These are phyloP conservation scores for Aspergillus pseudonomiae DNA, from an alignment of 2,329 filamentous ascomycete genomes.

Conservation along the genomic window DNA sequence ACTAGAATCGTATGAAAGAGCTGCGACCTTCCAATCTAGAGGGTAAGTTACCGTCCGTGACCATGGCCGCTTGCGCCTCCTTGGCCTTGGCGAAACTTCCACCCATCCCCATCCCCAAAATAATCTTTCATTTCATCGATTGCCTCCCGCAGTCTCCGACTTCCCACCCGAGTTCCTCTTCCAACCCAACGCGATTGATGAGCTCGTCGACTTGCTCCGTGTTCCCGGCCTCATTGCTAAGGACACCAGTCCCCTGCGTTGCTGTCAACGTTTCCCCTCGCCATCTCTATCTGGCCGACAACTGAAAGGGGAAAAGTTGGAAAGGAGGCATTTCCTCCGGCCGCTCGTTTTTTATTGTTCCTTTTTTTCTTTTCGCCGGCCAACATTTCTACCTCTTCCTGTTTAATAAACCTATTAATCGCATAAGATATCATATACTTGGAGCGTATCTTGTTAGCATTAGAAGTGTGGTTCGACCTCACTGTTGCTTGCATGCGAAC, in stretches of 20 bases:
- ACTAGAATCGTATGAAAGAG: conserved; percentile 14
- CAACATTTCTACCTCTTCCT: conserved; percentile 20
- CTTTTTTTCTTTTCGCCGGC: conserved; percentile 18
- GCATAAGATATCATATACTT: conserved; percentile 7
- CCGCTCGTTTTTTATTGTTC: conserved; percentile 42
- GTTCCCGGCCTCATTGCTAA: conserved; percentile 30
- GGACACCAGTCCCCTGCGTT: conserved; percentile 28
- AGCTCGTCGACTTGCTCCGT: conserved; percentile 25
- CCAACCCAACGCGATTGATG: conserved; percentile 32
- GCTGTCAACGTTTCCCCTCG: conserved; percentile 30
- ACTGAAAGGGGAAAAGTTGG: conserved; percentile 35
- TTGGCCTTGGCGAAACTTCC: conserved; percentile 37
- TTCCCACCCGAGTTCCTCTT: conserved; percentile 25
- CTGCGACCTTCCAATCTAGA: conserved; percentile 17
- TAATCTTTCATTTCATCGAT: conserved; percentile 26
- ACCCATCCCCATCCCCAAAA: conserved; percentile 34
- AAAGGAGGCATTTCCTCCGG: conserved; percentile 49
- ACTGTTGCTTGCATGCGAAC: conserved; percentile 21
- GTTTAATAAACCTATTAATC: conserved; percentile 13
- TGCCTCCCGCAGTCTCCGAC: conserved; percentile 23
- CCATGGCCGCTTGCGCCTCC: conserved; percentile 38
- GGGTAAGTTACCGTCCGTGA: conserved; percentile 31
- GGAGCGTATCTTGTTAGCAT: conserved; percentile 7
- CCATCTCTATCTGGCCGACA: conserved; percentile 33
- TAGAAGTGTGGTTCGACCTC: conserved; percentile 8